Evolutionary conservation across 805 yeast genomes (phyloP).

Genomic region (Ogataea trehalophila): DNA sequence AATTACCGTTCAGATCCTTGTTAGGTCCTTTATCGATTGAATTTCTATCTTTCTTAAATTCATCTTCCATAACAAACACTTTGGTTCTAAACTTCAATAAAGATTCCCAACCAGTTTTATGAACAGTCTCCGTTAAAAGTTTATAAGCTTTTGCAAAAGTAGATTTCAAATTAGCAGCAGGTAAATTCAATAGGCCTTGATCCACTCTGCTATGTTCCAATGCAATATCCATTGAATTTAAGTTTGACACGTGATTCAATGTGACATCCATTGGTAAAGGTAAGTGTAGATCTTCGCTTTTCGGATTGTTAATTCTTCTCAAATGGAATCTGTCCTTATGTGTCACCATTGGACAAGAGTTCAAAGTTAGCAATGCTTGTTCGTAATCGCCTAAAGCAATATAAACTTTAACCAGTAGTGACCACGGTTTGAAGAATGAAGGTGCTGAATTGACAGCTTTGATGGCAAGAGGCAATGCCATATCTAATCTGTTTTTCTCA

Average conservation of each 20-base stretch:
- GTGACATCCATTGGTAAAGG: constrained; percentile 76
- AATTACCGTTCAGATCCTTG: constrained; percentile 1
- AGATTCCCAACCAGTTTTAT: constrained; percentile 70
- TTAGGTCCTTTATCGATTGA: constrained; percentile 10
- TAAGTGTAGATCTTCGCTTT: constrained; percentile 54
- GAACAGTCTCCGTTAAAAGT: constrained; percentile 59
- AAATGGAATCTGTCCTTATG: constrained; percentile 62
- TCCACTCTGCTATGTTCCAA: constrained; percentile 64
- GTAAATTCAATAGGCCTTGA: constrained; percentile 54
- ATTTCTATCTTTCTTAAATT: constrained; percentile 38
- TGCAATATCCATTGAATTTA: constrained; percentile 61
- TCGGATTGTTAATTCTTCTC: constrained; percentile 53
- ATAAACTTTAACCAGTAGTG: constrained; percentile 57
- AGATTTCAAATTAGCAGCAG: constrained; percentile 62
- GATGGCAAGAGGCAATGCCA: constrained; percentile 55
- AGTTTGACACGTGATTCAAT: constrained; percentile 59
- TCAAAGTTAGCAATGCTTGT: constrained; percentile 64
- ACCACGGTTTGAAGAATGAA: constrained; percentile 73
- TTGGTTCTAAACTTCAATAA: constrained; percentile 53
- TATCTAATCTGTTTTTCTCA: constrained; percentile 46
- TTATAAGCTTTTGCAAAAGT: constrained; percentile 56
- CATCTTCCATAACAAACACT: constrained; percentile 67
- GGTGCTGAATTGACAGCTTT: constrained; percentile 70
- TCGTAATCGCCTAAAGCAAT: constrained; percentile 62
- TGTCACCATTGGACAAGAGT: constrained; percentile 79